Evolutionary conservation across 225 moss, liverwort and hornwort species (phyloP).

Genomic region (Rhytidiadelphus loreus): DNA sequence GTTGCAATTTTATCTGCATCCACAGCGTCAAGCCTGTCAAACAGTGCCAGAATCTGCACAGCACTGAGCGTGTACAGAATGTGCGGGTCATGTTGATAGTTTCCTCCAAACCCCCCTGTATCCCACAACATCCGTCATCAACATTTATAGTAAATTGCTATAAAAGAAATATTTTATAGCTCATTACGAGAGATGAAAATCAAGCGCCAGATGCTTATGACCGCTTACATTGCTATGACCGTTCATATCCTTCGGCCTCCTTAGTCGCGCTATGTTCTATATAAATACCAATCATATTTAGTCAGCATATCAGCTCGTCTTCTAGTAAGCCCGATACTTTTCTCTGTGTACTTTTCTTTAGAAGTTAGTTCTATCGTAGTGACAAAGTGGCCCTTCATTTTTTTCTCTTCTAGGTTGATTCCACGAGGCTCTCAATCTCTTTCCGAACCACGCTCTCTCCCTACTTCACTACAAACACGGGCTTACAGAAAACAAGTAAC

Average conservation of each 20-base stretch:
- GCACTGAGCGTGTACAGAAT: constrained; percentile 65
- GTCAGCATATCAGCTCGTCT: background rate
- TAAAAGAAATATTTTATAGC: background rate
- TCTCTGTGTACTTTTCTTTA: background rate
- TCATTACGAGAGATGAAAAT: background rate
- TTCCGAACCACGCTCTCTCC: background rate
- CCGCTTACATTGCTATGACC: background rate
- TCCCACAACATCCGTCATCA: background rate
- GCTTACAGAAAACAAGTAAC: background rate
- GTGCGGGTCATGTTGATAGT: constrained; percentile 77
- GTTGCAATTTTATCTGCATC: constrained; percentile 61
- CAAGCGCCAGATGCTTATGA: background rate
- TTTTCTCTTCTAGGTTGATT: background rate
- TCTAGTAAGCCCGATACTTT: background rate
- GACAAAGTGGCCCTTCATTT: background rate
- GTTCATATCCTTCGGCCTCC: background rate
- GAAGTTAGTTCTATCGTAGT: too few relatives aligned
- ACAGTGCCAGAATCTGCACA: constrained; percentile 47
- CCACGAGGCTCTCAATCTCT: background rate
- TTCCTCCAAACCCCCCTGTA: constrained; percentile 78
- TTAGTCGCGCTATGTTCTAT: background rate
- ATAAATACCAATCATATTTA: background rate
- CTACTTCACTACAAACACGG: background rate
- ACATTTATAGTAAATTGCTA: background rate
- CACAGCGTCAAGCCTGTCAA: constrained; percentile 39